phyloP scores from a whole-genome alignment of 2,329 filamentous ascomycete genomes.

The Penicillium sp. region DNA sequence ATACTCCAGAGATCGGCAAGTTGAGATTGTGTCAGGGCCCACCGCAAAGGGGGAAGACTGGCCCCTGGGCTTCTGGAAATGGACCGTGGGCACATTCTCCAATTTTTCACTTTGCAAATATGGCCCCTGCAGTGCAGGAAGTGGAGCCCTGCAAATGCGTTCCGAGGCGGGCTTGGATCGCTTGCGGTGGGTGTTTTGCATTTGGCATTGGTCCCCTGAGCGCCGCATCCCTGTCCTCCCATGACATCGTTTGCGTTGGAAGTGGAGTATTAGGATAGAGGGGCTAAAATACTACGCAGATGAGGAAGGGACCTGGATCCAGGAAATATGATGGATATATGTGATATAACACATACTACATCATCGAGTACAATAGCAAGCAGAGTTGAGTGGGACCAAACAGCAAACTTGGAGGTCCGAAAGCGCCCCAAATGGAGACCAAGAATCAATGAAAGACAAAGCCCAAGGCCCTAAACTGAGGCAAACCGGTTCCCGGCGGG shows the following conservation, averaged over 20 bases:
- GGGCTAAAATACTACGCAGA: not conserved
- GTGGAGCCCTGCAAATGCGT: slow-evolving; percentile 26
- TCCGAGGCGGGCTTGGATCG: slow-evolving; percentile 21
- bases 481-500: slow-evolving; percentile 13
- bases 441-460: not conserved
- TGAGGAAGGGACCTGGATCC: not conserved
- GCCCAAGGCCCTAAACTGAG: not conserved
- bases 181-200: slow-evolving; percentile 19
- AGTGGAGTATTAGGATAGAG: not conserved
- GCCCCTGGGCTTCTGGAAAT: slow-evolving; percentile 27
- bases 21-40: slow-evolving; percentile 23
- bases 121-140: slow-evolving; percentile 25
- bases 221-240: slow-evolving; percentile 11
- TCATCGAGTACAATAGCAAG: no score
- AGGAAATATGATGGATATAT: not conserved
- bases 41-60: slow-evolving; percentile 8
- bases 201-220: slow-evolving; percentile 20
- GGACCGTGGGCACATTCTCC: slow-evolving; percentile 13
- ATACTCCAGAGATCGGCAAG: slow-evolving; percentile 26
- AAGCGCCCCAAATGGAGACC: no score
- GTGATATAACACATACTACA: not conserved
- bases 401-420: no score
- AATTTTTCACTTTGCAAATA: slow-evolving; percentile 17
- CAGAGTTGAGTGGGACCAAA: no score
- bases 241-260: slow-evolving; percentile 8